Evolutionary conservation across 371 early-diverging fungal species (phyloP), one percentile per base, ranked within the genome.

Genomic region (Mucor circinelloides): DNA sequence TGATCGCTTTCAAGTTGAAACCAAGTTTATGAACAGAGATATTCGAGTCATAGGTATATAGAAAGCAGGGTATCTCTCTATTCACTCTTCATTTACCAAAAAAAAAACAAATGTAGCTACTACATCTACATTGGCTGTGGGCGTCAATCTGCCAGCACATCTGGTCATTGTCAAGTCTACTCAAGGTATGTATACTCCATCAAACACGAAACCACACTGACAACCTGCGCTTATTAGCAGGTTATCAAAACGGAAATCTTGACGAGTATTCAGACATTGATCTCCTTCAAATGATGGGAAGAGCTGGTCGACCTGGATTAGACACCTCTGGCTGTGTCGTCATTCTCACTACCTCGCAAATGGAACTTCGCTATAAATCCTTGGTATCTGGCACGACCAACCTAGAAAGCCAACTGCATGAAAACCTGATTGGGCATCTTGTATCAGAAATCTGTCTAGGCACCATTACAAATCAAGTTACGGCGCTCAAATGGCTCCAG

Each of bases 61-160:
- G n/a, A 58, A 61, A 9, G 21, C 27, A 25, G 0, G 5, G 23
- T 6, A 46, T 13, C 23, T 50, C 10, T 27, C 2, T 15, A 50
- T 10, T 6, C 6, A 50, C 1, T 50, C 21, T 44, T 54, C 3
- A n/a, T 7, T 44, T 6, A 17, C n/a, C n/a, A 44, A 9, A 34
- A 36, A 8, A 46, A 46, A 30, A 50, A 19, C 21, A 34, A 1
- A 36, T 40, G n/a, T 70, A 88, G 89, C 89, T 60, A 87, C 93
- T 1, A 97, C 97, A 9, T 89, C 94, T 6, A 98, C 99, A 0
- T 80, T 98, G 27, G 95, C 96, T 21, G 91, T 95, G 67, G 99
- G 99, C 5, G 95, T 87, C 78, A 98, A 98, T 73, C 73, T 98
- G 6, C 99, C 99, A 6, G 95, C 96, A 17, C 89, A 93, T 68